A percentile compares a stretch with the other conserved stretches of the same genome.
phyloP scores from a whole-genome alignment of 116 monocot species.

The Dioscorea cayenensis region DNA sequence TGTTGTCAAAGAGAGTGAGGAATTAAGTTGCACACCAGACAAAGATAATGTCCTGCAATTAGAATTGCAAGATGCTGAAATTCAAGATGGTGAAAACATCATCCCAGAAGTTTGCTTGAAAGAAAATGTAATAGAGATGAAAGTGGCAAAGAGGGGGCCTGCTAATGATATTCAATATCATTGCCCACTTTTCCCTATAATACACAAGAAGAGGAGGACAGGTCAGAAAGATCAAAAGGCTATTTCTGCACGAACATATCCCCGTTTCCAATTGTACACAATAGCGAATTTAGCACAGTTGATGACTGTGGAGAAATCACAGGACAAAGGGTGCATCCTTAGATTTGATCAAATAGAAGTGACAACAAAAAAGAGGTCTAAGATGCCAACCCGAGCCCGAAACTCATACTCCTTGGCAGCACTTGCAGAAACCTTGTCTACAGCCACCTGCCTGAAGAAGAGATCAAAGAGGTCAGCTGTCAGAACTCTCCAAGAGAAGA shows the following conservation, averaged over 20 bases:
- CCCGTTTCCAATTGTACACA: not conserved
- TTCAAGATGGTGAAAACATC: not conserved
- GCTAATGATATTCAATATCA: not conserved
- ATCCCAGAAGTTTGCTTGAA: not conserved
- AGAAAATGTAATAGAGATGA: not conserved
- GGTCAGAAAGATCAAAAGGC: not conserved
- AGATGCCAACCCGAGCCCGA: constrained; percentile 8
- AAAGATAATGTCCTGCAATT: not conserved
- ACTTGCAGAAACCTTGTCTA: not conserved
- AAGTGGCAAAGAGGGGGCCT: not conserved
- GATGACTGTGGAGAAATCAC: not conserved
- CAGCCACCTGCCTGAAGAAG: not conserved
- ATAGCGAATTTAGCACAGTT: not conserved
- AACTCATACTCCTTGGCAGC: constrained; percentile 1
- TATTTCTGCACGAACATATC: not conserved
- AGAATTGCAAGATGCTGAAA: not conserved
- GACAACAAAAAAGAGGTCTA: constrained; percentile 11
- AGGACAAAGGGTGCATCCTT: not conserved
- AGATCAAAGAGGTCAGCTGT: not conserved
- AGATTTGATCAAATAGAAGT: constrained; percentile 3
- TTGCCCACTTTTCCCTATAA: not conserved
- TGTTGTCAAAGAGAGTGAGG: not conserved
- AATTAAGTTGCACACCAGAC: not conserved
- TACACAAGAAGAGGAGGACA: constrained; percentile 9
- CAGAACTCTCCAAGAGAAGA: not conserved